A percentile compares a stretch with the other conserved stretches of the same genome.
Evolutionary conservation across 176 grass and related monocot species (phyloP).

Genomic region (Alopecurus myosuroides): DNA sequence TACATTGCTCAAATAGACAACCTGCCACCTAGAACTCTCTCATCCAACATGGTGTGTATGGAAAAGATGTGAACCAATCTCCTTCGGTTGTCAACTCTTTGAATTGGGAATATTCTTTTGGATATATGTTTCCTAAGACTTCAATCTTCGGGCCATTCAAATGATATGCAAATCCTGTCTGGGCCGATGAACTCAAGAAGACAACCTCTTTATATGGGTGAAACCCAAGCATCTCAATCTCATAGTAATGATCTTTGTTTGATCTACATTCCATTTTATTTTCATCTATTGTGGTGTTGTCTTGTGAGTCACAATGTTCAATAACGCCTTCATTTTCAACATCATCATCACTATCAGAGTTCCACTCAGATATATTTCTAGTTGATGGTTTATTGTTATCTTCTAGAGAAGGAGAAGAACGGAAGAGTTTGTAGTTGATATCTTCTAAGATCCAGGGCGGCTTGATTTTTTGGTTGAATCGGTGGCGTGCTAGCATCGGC

Average conservation of each 20-base stretch:
- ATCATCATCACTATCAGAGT: background rate
- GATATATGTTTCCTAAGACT: background rate
- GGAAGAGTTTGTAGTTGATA: too few species aligned
- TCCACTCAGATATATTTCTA: background rate
- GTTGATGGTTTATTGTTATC: background rate
- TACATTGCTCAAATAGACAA: too few species aligned
- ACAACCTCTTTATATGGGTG: background rate
- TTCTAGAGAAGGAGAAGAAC: background rate
- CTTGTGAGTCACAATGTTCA: background rate
- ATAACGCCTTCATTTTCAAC: background rate
- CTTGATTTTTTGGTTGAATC: background rate
- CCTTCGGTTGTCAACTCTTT: too few species aligned
- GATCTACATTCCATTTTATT: too few species aligned
- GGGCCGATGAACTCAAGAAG: background rate
- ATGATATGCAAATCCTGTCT: background rate
- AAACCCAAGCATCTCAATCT: background rate
- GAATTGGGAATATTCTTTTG: background rate
- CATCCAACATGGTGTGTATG: background rate
- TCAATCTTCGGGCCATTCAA: background rate
- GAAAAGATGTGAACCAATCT: background rate
- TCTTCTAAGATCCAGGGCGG: background rate
- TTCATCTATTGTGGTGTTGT: background rate
- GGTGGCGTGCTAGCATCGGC: too few species aligned
- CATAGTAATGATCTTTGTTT: background rate
- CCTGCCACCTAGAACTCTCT: background rate